These are phyloP conservation scores for Backusella macrospora DNA, from an alignment of 192 early-diverging fungal genomes.

Conservation along the genomic window DNA sequence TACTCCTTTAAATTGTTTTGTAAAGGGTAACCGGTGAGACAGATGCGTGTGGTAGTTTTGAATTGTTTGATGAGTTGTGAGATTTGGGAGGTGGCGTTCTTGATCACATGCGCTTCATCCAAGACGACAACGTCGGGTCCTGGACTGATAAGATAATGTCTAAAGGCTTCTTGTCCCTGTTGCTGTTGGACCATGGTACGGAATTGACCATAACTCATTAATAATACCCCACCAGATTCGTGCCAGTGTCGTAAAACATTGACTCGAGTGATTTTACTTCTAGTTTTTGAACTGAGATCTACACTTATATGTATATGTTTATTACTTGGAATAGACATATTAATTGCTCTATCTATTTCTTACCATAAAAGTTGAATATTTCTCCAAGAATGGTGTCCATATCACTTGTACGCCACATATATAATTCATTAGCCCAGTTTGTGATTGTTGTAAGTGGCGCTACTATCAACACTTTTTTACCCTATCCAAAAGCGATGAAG, in stretches of 20 bases:
- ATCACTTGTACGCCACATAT: constrained; percentile 60
- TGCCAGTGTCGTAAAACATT: constrained; percentile 56
- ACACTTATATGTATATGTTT: not conserved
- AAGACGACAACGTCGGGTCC: constrained; percentile 75
- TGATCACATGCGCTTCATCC: constrained; percentile 86
- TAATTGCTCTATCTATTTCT: not conserved
- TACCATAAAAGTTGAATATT: constrained; percentile 50
- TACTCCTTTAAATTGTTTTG: constrained; percentile 86
- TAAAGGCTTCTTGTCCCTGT: constrained; percentile 17
- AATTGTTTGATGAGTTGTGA: constrained; percentile 39
- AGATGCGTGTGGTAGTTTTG: constrained; percentile 62
- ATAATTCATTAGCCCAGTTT: constrained; percentile 79
- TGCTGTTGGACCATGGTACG: constrained; percentile 40
- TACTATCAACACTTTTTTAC: constrained; percentile 68
- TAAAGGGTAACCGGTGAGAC: constrained; percentile 82
- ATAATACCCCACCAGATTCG: constrained; percentile 64
- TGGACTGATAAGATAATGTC: constrained; percentile 51
- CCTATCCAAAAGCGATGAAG: constrained; percentile 1
- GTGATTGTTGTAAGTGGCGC: constrained; percentile 67
- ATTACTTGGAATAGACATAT: no score
- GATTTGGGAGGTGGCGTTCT: constrained; percentile 43
- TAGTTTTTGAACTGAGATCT: not conserved
- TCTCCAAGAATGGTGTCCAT: constrained; percentile 39
- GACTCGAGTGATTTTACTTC: constrained; percentile 21
- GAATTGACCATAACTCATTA: constrained; percentile 69